These are phyloP conservation scores for Aspergillus ochraceus DNA, from an alignment of 2,329 filamentous ascomycete species.

Conservation along the genomic window DNA sequence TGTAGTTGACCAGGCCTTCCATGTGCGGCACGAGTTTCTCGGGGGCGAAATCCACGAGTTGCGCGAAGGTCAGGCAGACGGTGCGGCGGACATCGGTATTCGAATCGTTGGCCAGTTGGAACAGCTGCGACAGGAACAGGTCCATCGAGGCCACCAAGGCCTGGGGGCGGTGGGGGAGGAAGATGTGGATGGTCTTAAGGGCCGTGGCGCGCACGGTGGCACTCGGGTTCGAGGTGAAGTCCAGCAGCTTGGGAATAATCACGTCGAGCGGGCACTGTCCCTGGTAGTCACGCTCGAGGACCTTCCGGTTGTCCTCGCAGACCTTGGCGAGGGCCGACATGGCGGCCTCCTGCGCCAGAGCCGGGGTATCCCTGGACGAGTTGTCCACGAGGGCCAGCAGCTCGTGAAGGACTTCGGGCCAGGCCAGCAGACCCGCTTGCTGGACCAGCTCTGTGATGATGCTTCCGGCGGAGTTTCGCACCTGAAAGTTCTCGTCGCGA, in stretches of 20 bases:
- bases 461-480: conserved; percentile 86
- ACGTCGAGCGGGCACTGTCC: conserved; percentile 84
- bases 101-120: conserved; percentile 73
- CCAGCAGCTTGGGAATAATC: conserved; percentile 85
- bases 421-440: conserved; percentile 80
- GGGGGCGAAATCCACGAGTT: conserved; percentile 84
- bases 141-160: conserved; percentile 81
- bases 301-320: conserved; percentile 90
- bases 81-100: conserved; percentile 83
- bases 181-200: conserved; percentile 84
- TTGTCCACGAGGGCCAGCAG: conserved; percentile 78
- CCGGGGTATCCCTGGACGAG: conserved; percentile 63
- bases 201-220: conserved; percentile 78
- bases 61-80: conserved; percentile 90
- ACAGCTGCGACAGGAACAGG: conserved; percentile 76
- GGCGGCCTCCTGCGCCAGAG: conserved; percentile 82
- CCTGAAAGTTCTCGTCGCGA: conserved; percentile 76
- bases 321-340: conserved; percentile 94
- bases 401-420: conserved; percentile 87
- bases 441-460: conserved; percentile 91
- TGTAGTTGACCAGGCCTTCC: conserved; percentile 84
- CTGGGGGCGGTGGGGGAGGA: conserved; percentile 80
- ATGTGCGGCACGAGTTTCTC: conserved; percentile 91
- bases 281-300: conserved; percentile 82
- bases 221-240: conserved; percentile 75